A percentile compares a stretch with the other conserved stretches of the same genome.
phyloP scores from a whole-genome alignment of 2,329 filamentous ascomycete genomes.

The Neofusicoccum kwambonambiense region DNA sequence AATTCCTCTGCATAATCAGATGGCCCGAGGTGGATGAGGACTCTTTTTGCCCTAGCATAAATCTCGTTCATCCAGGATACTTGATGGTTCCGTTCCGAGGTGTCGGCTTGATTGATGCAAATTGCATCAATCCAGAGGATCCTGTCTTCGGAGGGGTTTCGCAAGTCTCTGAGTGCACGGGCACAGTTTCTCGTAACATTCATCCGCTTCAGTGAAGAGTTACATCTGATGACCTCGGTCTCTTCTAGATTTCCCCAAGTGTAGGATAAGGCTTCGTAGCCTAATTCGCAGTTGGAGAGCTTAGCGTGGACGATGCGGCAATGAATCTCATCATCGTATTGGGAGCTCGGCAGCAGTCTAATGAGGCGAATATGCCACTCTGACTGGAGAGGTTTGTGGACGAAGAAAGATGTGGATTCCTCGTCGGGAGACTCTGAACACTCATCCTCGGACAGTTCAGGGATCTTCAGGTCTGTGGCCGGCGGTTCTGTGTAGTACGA shows the following conservation, averaged over 20 bases:
- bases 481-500: too few species aligned
- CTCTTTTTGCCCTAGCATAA: not conserved
- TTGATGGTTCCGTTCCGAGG: not conserved
- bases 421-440: too few species aligned
- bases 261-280: not conserved
- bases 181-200: not conserved
- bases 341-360: not conserved
- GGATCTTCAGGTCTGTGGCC: too few species aligned
- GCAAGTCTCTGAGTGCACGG: not conserved
- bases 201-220: not conserved
- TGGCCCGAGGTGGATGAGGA: not conserved
- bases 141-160: not conserved
- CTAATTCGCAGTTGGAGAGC: not conserved
- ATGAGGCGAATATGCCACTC: not conserved
- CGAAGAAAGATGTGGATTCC: not conserved
- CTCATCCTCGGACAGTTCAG: too few species aligned
- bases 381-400: not conserved
- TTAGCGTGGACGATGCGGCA: not conserved
- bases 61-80: not conserved
- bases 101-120: not conserved
- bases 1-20: not conserved
- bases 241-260: not conserved
- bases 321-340: not conserved
- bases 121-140: not conserved
- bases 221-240: not conserved